Evolutionary conservation across 805 yeast species (phyloP).

Genomic region (Saccharomycopsis sp.): DNA sequence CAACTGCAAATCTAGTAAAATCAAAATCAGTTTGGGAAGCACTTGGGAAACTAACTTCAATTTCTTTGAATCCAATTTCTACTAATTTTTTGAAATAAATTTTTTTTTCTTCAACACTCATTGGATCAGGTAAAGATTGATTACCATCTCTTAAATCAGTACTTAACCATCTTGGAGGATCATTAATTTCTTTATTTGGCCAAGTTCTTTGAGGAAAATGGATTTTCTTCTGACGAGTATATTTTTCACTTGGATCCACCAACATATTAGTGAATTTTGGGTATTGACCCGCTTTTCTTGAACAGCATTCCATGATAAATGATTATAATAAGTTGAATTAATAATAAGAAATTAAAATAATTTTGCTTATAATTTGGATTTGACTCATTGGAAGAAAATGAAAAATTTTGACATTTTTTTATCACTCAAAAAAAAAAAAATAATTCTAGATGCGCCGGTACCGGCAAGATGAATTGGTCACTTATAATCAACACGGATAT

Average conservation of each 20-base stretch:
- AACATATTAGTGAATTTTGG: constrained; percentile 36
- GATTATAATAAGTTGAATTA: too few relatives aligned
- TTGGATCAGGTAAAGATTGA: constrained; percentile 75
- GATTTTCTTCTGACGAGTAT: constrained; percentile 44
- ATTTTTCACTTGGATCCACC: constrained; percentile 57
- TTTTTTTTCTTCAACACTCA: constrained; percentile 65
- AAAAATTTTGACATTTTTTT: too few relatives aligned
- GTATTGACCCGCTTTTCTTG: constrained; percentile 10
- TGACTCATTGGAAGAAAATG: too few relatives aligned
- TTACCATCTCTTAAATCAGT: constrained; percentile 77
- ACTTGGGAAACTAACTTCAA: constrained; percentile 72
- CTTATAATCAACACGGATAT: too few relatives aligned
- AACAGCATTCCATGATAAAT: constrained; percentile 16
- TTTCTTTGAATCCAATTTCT: constrained; percentile 70
- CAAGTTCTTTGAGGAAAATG: constrained; percentile 54
- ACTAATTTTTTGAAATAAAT: constrained; percentile 63
- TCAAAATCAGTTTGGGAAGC: constrained; percentile 79
- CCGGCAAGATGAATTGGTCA: too few relatives aligned
- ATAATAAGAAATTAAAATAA: too few relatives aligned
- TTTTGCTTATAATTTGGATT: too few relatives aligned
- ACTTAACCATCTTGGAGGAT: constrained; percentile 73
- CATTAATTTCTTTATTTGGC: constrained; percentile 56
- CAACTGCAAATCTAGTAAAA: constrained; percentile 71
- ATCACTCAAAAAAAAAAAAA: too few relatives aligned
- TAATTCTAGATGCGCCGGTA: too few relatives aligned